Evolutionary conservation across 2,329 filamentous ascomycete genomes (phyloP), one percentile per base, ranked within the genome.

Genomic region (Sporothrix euskadiensis): DNA sequence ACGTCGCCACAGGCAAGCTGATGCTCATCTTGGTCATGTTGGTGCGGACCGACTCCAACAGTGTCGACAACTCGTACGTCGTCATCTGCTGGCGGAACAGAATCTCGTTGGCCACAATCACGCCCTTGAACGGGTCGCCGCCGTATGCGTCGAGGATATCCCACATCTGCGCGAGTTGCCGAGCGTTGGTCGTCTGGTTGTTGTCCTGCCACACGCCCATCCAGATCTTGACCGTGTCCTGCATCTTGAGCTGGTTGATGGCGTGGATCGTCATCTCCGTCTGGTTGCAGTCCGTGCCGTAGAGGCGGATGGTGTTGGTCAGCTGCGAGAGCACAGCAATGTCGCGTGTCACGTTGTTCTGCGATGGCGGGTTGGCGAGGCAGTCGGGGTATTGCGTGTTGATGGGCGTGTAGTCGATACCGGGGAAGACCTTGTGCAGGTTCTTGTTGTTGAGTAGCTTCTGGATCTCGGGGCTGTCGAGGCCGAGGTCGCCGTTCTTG

Each of bases 201-300:
- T 84, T 87, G 79, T 96, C 94, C 75, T 97, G 91, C 93, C 94
- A 98, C 3, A 98, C 94, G 19, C 95, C 95, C 61, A 98, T 85
- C 95, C 95, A 98, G 75, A 98, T 85, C 81, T 97, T 97, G 84
- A 97, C 89, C 1, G 84, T 85, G 73, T 88, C 86, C 72, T 92
- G 87, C 77, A 98, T 83, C 71, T 91, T 86, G 14, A 98, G 86
- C 69, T 87, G 87, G 73, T 92, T 86, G 77, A 98, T 91, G 26
- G 94, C 91, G 78, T 96, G 91, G 9, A 98, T 84, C 0, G 97
- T 89, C 92, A 98, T 96, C 81, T 97, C 89, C 0, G 95, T 98
- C 82, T 98, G 95, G 82, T 98, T 98, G 86, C 95, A 98, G 83
- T 98, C 95, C 14, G 94, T 98, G 69, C 95, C 95, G 80, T 98